Evolutionary conservation across 768 basidiomycete species (phyloP), one percentile per base, ranked within the genome.

Genomic region (Termitomyces sp.): DNA sequence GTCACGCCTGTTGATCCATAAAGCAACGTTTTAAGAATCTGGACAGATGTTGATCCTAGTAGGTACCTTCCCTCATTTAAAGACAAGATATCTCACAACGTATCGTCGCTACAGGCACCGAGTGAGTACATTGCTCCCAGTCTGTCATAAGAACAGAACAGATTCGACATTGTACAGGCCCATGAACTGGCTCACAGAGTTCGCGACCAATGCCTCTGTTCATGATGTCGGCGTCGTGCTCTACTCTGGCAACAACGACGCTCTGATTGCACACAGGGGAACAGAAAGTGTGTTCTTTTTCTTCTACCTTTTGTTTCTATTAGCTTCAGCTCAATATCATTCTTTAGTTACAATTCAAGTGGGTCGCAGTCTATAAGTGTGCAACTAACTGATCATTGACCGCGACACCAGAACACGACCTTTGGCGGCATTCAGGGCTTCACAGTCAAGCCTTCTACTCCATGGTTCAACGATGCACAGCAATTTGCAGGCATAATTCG

Each of bases 361-460:
- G 63, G 21, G 61, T 46, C 15, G 44, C 41, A 15, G 9, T 52
- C 10, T 12, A 23, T 35, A 12, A 12, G 8, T 50, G 2, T 17
- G 43, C 19, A 28, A 30, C 37, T 28, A 28, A 30, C 37, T 28
- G 49, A 50, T 55, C 23, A 63, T 56, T 58, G 4, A 35, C 17
- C 49, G 19, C 8, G 19, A 19, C 57, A 54, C 0, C 50, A 89
- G 85, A 91, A 91, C 62, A 88, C 87, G 26, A 89, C 89, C 0
- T 91, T 89, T 60, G 87, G 86, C 26, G 88, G 86, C 6, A 83
- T 84, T 43, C 85, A 82, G 68, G 89, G 89, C 3, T 91, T 91
- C 67, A 83, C 84, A 3, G 75, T 80, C 47, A 75, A 78, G 56
- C 89, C 89, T 0, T 78, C 83, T 2, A 89, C 89, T 0, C 78